Evolutionary conservation across 192 early-diverging fungal species (phyloP).

Genomic region (Linnemannia elongata): DNA sequence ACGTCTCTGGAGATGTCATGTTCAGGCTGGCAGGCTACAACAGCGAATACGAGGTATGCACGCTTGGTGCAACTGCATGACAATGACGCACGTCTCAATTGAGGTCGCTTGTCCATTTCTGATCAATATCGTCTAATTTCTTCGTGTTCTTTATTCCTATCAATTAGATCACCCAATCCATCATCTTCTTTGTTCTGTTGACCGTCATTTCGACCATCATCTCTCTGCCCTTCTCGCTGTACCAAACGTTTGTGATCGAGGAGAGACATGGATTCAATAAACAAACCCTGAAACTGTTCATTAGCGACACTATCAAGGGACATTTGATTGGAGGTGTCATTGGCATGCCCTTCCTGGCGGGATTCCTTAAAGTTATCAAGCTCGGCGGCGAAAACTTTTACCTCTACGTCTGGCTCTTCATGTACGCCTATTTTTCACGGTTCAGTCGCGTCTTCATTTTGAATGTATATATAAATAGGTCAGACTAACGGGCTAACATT

Average conservation of each 20-base stretch:
- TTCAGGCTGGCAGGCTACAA: constrained; percentile 66
- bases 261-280: constrained; percentile 97
- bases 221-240: constrained; percentile 85
- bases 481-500: neutral
- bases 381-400: constrained; percentile 88
- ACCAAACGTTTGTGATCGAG: constrained; percentile 96
- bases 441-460: neutral
- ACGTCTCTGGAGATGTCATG: constrained; percentile 65
- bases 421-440: constrained; percentile 63
- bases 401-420: constrained; percentile 92
- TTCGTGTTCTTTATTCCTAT: neutral
- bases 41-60: constrained; percentile 75
- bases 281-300: constrained; percentile 82
- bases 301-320: constrained; percentile 84
- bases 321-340: constrained; percentile 77
- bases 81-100: neutral
- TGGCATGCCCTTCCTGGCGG: constrained; percentile 83
- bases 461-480: neutral
- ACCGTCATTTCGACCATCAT: constrained; percentile 72
- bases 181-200: constrained; percentile 79
- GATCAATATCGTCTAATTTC: neutral
- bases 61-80: neutral
- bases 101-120: neutral
- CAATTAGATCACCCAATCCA: constrained; percentile 83
- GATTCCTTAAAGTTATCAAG: constrained; percentile 85